Evolutionary conservation across 2,329 filamentous ascomycete species (phyloP), one percentile per base, ranked within the genome.

Genomic region (Harringtonia lauricola): DNA sequence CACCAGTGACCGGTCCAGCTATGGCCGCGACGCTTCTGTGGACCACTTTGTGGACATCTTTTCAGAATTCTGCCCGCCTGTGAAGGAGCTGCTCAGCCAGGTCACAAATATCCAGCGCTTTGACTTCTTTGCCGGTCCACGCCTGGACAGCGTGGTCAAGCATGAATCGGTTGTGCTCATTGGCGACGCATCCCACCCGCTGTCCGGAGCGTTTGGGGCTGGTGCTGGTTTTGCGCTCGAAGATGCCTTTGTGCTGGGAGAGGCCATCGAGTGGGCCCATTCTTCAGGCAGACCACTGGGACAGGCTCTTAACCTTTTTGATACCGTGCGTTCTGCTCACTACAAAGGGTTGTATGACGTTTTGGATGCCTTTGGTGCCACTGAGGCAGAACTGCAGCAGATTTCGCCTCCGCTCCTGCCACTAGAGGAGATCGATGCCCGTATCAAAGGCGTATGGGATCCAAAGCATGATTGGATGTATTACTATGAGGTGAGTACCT

Each of bases 151-250:
- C 1, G 43, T 45, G 3, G 39, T 45, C 45, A 3, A 50, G 50
- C 22, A 51, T 3, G 31, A 39, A 10, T 65, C 64, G 41, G 51
- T 75, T 3, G 72, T 67, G 6, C 60, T 76, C 5, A 64, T 76
- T 1, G 73, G 73, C 8, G 72, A 77, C 49, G 66, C 71, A 0
- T 74, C 70, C 1, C 73, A 77, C 52, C 69, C 72, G 38, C 45
- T 15, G 14, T 46, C 40, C 13, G 44, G 44, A 1, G 40, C 35
- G 3, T 46, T 46, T 36, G 44, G 44, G 9, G 39, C 28, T 2
- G 44, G 44, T 2, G 39, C 44, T 1, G 44, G 44, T 1, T 46
- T 46, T 38, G 44, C 44, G 8, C 36, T 46, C 4, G 44, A 46
- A 19, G 44, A 46, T 9, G 39, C 40, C 3, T 42, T 17, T 26